A percentile compares a stretch with the other conserved stretches of the same genome.
These are phyloP conservation scores for Cinchona pubescens DNA, from an alignment of 257 asterid genomes.

Conservation along the genomic window DNA sequence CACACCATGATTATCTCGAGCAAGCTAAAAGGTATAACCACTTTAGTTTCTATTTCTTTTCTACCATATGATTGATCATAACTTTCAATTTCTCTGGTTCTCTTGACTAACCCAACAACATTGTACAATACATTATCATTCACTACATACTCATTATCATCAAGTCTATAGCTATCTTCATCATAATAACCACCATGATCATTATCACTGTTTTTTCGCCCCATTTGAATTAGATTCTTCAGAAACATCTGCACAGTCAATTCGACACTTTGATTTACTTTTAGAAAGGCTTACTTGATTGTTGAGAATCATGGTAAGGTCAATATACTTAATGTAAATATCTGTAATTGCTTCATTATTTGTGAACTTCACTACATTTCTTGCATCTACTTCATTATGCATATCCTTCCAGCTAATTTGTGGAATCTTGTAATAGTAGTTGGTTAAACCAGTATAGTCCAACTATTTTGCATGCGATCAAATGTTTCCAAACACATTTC, in stretches of 20 bases:
- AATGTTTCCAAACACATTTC: not conserved
- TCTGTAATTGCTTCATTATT: not conserved
- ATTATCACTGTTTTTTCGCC: not conserved
- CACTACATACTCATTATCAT: not conserved
- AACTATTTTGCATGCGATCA: not conserved
- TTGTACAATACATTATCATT: not conserved
- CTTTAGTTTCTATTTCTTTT: too few relatives aligned
- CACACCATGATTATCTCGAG: too few relatives aligned
- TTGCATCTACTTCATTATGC: not conserved
- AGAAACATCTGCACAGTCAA: not conserved
- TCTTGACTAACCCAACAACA: fast-evolving
- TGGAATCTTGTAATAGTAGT: not conserved
- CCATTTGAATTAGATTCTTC: not conserved
- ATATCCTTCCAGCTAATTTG: not conserved
- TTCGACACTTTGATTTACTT: not conserved
- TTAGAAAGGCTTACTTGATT: not conserved
- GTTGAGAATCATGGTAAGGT: too few relatives aligned
- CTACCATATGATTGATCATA: too few relatives aligned
- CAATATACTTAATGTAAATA: not conserved
- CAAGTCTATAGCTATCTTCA: not conserved
- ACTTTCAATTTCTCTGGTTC: too few relatives aligned
- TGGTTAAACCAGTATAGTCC: not conserved
- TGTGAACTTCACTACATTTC: not conserved
- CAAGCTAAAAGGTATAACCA: too few relatives aligned
- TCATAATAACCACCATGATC: not conserved